A percentile compares a stretch with the other conserved stretches of the same genome.
phyloP scores from a whole-genome alignment of 805 yeast genomes.

The Candida verbasci region DNA sequence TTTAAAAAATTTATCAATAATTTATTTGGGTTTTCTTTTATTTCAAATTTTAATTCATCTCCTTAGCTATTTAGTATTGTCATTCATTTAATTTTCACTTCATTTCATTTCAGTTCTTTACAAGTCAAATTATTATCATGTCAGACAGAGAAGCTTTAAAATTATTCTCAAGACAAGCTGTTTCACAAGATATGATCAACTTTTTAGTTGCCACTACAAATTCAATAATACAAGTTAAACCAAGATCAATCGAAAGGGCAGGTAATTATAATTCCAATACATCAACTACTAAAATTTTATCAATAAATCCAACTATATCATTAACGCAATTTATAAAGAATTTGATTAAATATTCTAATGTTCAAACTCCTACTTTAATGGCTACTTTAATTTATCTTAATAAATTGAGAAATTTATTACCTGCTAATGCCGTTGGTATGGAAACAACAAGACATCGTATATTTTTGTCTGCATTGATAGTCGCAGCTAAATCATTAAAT shows the following conservation, averaged over 20 bases:
- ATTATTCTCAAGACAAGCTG: conserved; percentile 52
- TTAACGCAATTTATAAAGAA: conserved; percentile 64
- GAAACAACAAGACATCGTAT: conserved; percentile 91
- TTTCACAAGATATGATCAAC: conserved; percentile 52
- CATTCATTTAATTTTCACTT: background rate
- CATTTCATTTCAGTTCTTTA: background rate
- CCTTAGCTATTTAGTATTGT: too few species aligned
- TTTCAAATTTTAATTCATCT: background rate
- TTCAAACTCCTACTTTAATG: conserved; percentile 94
- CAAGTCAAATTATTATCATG: conserved; percentile 15
- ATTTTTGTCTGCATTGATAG: conserved; percentile 79
- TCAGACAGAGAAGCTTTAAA: conserved; percentile 45
- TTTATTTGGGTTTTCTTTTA: background rate
- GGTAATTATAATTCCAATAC: conserved; percentile 11
- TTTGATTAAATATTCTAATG: conserved; percentile 77
- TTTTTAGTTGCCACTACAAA: conserved; percentile 55
- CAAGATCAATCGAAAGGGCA: conserved; percentile 28
- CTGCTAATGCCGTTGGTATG: conserved; percentile 87
- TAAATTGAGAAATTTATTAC: conserved; percentile 71
- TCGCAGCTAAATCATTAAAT: conserved; percentile 89
- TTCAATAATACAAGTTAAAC: conserved; percentile 48
- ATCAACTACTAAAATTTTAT: conserved; percentile 18
- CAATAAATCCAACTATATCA: conserved; percentile 16
- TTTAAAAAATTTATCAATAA: too few species aligned
- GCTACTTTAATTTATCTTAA: conserved; percentile 80